Base-by-base conservation (phyloP, 2,329 filamentous ascomycete species). In the Apiospora hydei region DNA sequence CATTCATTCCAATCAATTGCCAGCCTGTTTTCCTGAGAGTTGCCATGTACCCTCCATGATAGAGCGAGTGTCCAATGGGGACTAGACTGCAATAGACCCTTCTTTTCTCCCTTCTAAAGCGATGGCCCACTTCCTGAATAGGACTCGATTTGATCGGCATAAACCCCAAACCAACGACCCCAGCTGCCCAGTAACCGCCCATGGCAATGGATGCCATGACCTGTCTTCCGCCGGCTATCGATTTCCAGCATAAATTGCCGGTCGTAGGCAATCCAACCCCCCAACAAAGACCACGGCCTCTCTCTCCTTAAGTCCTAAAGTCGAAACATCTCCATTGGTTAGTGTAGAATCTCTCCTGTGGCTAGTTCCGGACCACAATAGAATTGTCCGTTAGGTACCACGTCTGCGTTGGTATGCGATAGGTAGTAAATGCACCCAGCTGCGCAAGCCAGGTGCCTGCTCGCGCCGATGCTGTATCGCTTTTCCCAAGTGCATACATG, bases 121-220 rank as follows among this genome's bases (percentile, higher is more conserved):
- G 26, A 26, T 38, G 53, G 53, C 16, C 53, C 53, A 61, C 53
- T 61, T 61, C 30, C 53, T 38, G 53, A 38, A 61, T 61, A 61
- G 53, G 53, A 61, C 30, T 61, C 53, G 53, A 64, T 64, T 41
- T 64, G 57, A 64, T 64, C 57, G 57, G 57, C 57, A 64, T 64
- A 21, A 64, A 64, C 57, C 57, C 57, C 57, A 64, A 64, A 64
- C 57, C 57, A 64, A 64, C 18, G 57, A 64, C 57, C 57, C 57
- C 57, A 64, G 41, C 41, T 43, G 41, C 41, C 41, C 41, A 43
- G 57, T 41, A 64, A 64, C 57, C 18, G 57, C 38, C 34, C 57
- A 41, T 64, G 57, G 34, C 21, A 41, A 13, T 38, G 57, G n/a
- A 13, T 38, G 57, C 57, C 57, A 41, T 64, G 34, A 34, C 57